Base-by-base conservation (phyloP, 202 grass and related monocot species). In the Panicum virgatum region DNA sequence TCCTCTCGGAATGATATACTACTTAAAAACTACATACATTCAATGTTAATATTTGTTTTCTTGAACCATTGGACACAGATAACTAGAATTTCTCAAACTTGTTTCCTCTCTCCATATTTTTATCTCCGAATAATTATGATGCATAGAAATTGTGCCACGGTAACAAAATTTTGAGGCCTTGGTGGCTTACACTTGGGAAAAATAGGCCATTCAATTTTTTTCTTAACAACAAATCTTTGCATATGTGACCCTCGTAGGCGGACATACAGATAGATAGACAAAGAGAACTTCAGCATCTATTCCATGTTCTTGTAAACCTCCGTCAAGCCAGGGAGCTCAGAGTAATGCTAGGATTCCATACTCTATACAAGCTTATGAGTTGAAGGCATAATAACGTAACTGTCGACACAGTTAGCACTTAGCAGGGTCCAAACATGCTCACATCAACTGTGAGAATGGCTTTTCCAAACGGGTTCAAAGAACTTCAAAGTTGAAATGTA, bases 11-110 rank as follows among this genome's bases (percentile, higher is more conserved):
- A 66, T 26, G 5, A 66, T 78, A 34, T 78, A 78, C 22, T 27
- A 63, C 5, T 62, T 85, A 32, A 47, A 79, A 79, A 72, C 42
- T 50, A 80, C 30, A 69, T 76, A 3, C 54, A 62, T 34, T 74
- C 19, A 40, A 59, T 71, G 2, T 36, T 5, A 12, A 18, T 23
- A 66, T 53, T 73, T 44, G n/a, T n/a, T 79, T 67, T 50, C 51
- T 59, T 75, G 32, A 61, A 66, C 44, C 34, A 78, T 56, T 54
- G 65, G 57, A 80, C 53, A 32, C 23, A 44, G 9, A 51, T 48
- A 32, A 32, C 36, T 67, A 56, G 51, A 76, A 1, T 51, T 76
- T 77, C 1, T 38, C 15, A 47, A 79, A 52, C 19, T 52, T 37
- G 20, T 0, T 52, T 20, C 26, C 8, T 75, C 32, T 58, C 12